phyloP scores from a whole-genome alignment of 1,284 basidiomycete species.

The Cronartium ribicola region DNA sequence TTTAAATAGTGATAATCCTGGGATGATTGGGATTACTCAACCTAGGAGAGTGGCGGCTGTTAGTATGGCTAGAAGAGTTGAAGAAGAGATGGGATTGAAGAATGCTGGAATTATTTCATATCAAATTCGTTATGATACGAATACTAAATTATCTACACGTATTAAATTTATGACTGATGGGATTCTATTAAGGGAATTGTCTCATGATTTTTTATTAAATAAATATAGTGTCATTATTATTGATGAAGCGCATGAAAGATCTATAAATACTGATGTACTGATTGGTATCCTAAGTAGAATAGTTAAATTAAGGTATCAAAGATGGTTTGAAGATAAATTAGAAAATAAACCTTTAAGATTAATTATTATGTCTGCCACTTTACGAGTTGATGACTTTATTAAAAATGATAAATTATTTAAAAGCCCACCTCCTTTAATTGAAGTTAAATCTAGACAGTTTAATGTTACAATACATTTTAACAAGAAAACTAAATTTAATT shows the following conservation, averaged over 20 bases:
- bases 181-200: constrained; percentile 86
- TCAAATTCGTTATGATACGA: constrained; percentile 95
- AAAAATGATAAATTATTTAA: constrained; percentile 79
- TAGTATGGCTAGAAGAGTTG: constrained; percentile 88
- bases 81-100: constrained; percentile 75
- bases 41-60: constrained; percentile 95
- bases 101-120: constrained; percentile 70
- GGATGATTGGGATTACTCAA: constrained; percentile 97
- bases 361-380: constrained; percentile 97
- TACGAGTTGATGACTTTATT: constrained; percentile 88
- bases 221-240: constrained; percentile 93
- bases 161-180: constrained; percentile 99
- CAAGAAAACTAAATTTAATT: constrained; percentile 76
- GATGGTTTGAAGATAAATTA: constrained; percentile 65
- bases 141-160: constrained; percentile 76
- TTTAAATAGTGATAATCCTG: constrained; percentile 80
- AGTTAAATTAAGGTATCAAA: constrained; percentile 75
- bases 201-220: constrained; percentile 78
- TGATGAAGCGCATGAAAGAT: constrained; percentile 96
- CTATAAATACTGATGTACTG: constrained; percentile 96
- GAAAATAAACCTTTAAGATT: constrained; percentile 70
- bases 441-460: constrained; percentile 83
- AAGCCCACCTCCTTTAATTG: constrained; percentile 79
- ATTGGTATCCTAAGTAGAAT: constrained; percentile 93
- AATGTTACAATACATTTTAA: constrained; percentile 94